phyloP scores from a whole-genome alignment of 257 asterid species.

The Solanum tarapatanum region DNA sequence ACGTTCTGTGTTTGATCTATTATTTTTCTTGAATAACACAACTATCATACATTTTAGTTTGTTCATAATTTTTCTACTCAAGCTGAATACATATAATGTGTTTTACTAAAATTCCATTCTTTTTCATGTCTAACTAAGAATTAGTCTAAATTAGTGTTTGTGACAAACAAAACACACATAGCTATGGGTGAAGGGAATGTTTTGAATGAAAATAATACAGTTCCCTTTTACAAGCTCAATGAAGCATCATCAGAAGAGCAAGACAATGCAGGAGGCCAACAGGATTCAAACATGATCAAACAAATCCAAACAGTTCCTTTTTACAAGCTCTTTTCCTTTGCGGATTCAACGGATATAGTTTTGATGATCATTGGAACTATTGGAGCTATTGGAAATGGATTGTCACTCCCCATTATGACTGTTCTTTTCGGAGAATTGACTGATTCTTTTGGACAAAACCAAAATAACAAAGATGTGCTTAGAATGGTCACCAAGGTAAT shows the following conservation, averaged over 20 bases:
- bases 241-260: conserved; percentile 8
- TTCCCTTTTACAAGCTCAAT: conserved; percentile 42
- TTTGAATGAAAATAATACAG: conserved; percentile 15
- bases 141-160: background rate
- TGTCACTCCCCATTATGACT: conserved; percentile 63
- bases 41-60: background rate
- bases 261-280: background rate
- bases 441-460: conserved; percentile 47
- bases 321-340: conserved; percentile 57
- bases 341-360: conserved; percentile 42
- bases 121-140: background rate
- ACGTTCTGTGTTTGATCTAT: background rate
- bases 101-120: background rate
- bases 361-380: conserved; percentile 57
- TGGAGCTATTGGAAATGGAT: conserved; percentile 62
- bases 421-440: conserved; percentile 57
- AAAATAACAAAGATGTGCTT: conserved; percentile 13
- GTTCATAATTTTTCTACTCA: background rate
- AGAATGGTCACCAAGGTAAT: conserved; percentile 49
- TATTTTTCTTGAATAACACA: background rate
- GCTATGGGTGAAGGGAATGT: conserved; percentile 1
- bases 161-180: background rate
- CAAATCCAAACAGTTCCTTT: conserved; percentile 42
- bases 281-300: background rate
- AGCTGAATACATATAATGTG: background rate